Evolutionary conservation across 1,284 basidiomycete species (phyloP), one percentile per base, ranked within the genome.

Genomic region (Salmacisia buchloeana): DNA sequence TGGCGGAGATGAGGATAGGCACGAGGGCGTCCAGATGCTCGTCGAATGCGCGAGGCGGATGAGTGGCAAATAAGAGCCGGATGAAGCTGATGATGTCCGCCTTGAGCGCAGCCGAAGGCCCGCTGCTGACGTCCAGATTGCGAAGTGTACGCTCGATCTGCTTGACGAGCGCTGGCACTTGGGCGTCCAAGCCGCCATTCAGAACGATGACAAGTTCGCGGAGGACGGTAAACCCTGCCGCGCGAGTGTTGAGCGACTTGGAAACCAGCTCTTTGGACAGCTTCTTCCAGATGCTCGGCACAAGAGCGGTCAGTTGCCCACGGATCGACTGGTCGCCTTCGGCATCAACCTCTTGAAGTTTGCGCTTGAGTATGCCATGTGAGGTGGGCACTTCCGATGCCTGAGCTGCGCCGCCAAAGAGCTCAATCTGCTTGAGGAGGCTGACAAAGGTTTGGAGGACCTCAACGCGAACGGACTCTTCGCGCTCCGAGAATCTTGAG

Each of bases 401-500:
- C 89, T 74, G 66, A 9, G 74, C 67, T 43, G 66, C 60, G 12
- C 69, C 70, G 10, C 66, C 72, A n/a, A 84, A 84, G 0, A 80
- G 73, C 60, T 76, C 71, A 12, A 92, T 92, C 81, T 94, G 93
- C 64, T 85, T 88, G 41, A 97, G 83, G 25, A 97, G 83, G 0
- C 85, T 82, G 27, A 86, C 86, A 75, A 94, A 94, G 0, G 94
- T 90, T 0, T 88, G 83, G 86, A 94, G 92, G 7, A 97, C 85
- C 80, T 99, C 94, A 21, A 96, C 83, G n/a, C 91, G 86, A 21
- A 98, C 96, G 15, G 90, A 94, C 74, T 93, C 91, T 81, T 99
- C 96, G 39, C 96, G 88, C 80, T 99, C 96, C 38, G 86, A 88
- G 75, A 98, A 94, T 33, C 94, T 87, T 9, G 89, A 87, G 61